Conservation (phyloP, 164 flowering plant species). For the Magnolia changhungtana region DNA sequence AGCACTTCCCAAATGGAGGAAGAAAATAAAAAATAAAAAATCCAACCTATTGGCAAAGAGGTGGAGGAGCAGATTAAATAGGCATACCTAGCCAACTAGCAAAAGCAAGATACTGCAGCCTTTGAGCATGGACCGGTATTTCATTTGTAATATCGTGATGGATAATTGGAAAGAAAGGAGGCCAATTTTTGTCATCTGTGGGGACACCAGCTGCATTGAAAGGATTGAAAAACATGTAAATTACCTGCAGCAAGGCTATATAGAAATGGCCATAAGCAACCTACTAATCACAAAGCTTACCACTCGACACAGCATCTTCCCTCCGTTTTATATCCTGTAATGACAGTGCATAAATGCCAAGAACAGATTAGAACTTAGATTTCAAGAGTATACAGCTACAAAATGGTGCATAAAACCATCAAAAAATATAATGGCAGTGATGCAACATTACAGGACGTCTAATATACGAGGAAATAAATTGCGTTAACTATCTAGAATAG, state of each 20-base stretch:
- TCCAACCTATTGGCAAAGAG: too few relatives aligned
- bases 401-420: not conserved
- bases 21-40: not conserved
- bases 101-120: conserved; percentile 94
- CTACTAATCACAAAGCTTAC: conserved; percentile 28
- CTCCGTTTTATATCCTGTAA: conserved; percentile 81
- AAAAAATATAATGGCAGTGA: not conserved
- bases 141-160: conserved; percentile 98
- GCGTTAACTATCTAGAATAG: not conserved
- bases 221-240: conserved; percentile 3
- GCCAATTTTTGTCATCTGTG: conserved; percentile 84
- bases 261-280: not conserved
- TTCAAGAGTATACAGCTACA: not conserved
- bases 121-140: conserved; percentile 92
- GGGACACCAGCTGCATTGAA: conserved; percentile 67
- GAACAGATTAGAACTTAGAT: not conserved
- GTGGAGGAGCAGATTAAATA: too few relatives aligned
- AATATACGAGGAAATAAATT: not conserved
- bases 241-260: not conserved
- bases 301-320: conserved; percentile 81
- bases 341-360: not conserved
- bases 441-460: not conserved
- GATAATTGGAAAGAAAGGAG: conserved; percentile 91
- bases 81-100: conserved; percentile 97
- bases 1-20: not conserved